These are phyloP conservation scores for Solanum chaucha DNA, from an alignment of 257 asterid genomes.

Conservation along the genomic window DNA sequence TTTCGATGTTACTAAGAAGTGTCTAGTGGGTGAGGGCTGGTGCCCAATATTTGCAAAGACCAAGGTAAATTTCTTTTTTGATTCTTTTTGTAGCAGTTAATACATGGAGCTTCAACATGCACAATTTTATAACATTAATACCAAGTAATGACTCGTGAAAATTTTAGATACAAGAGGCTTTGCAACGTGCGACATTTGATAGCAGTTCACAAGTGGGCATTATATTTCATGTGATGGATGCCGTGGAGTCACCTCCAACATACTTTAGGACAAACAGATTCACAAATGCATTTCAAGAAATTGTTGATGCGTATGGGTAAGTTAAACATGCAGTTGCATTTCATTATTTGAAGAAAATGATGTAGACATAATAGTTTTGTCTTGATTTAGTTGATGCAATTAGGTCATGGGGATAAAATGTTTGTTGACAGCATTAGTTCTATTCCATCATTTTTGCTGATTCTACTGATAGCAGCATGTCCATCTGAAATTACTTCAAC, in stretches of 20 bases:
- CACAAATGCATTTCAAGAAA: conserved; percentile 87
- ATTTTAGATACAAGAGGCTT: conserved; percentile 80
- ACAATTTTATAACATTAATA: background rate
- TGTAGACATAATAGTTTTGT: background rate
- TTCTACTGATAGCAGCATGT: background rate
- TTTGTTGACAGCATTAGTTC: background rate
- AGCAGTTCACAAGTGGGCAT: conserved; percentile 91
- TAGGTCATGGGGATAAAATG: background rate
- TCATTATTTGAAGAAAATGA: background rate
- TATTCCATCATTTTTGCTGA: background rate
- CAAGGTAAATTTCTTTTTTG: conserved; percentile 29
- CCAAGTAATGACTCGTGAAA: conserved; percentile 10
- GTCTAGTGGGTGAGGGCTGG: conserved; percentile 99
- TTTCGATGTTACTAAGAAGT: conserved; percentile 94
- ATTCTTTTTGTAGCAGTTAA: background rate
- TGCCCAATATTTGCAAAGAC: conserved; percentile 86
- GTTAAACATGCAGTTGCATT: conserved; percentile 6
- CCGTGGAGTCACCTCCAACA: conserved; percentile 86
- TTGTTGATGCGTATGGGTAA: conserved; percentile 99
- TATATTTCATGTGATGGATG: conserved; percentile 89
- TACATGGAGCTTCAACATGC: background rate
- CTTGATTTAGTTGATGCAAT: background rate
- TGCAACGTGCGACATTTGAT: conserved; percentile 88
- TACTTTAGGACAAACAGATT: conserved; percentile 74
- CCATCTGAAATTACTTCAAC: background rate